Evolutionary conservation across 1,139 yeast species (phyloP).

Genomic region (Yamadazyma mexicana): DNA sequence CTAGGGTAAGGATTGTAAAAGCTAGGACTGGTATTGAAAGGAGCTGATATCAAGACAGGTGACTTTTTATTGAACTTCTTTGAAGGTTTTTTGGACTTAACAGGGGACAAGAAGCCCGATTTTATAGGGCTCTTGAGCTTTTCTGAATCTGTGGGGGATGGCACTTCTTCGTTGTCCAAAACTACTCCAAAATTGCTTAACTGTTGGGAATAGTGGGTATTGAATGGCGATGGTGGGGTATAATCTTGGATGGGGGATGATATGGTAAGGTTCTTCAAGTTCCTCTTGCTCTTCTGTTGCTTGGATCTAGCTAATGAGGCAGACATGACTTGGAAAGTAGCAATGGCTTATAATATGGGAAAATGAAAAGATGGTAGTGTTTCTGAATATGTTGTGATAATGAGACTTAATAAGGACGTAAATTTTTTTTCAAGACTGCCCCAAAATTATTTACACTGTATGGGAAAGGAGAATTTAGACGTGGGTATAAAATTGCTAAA

Average conservation of each 20-base stretch:
- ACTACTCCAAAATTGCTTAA: not conserved
- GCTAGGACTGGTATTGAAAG: constrained; percentile 1
- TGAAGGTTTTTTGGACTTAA: not conserved
- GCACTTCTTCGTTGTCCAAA: not conserved
- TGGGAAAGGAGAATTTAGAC: not conserved
- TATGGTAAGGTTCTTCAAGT: constrained; percentile 30
- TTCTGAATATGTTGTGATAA: not conserved
- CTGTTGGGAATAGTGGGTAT: not conserved
- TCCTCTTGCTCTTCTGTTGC: constrained; percentile 26
- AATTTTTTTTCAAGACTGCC: too few species aligned
- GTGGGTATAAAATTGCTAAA: too few species aligned
- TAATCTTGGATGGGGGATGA: constrained; percentile 23
- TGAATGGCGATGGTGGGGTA: not conserved
- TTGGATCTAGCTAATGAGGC: constrained; percentile 29
- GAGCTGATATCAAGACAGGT: constrained; percentile 2
- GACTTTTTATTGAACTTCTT: constrained; percentile 2
- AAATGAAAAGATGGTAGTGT: too few species aligned
- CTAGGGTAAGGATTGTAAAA: constrained; percentile 5
- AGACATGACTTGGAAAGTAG: constrained; percentile 21
- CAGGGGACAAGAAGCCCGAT: not conserved
- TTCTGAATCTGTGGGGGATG: not conserved
- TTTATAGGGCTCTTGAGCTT: constrained; percentile 1
- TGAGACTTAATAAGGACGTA: too few species aligned
- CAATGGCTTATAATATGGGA: not conserved
- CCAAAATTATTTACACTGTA: too few species aligned